Base-by-base conservation (phyloP, 75 land plant genomes). In the Picea sitchensis region DNA sequence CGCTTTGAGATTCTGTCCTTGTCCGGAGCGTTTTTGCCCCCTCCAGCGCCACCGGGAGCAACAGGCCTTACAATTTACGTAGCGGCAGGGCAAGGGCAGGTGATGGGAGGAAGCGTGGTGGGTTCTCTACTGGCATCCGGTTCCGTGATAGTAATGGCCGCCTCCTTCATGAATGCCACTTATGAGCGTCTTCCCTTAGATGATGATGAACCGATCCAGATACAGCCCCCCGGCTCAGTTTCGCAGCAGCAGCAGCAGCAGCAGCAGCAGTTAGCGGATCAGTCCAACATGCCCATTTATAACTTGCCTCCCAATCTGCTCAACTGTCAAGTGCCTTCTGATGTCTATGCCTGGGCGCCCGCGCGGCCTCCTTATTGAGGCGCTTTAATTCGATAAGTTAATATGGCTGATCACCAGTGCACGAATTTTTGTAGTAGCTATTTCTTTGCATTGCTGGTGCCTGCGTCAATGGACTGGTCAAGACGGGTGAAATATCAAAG, bases 1-100 rank as follows among this genome's bases (percentile, higher is more conserved):
- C 83, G 91, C 17, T 94, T 94, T 86, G 96, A 94, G 89, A 92
- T 94, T 57, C 85, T 94, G 26, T 94, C 96, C 2, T 86, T 94
- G 58, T 83, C 96, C 1, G 96, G 96, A 4, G 87, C 96, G 30
- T 94, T 92, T 61, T 83, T 93, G 20, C 96, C 96, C 17, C 96
- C 92, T 26, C 96, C 96, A 1, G 92, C 92, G 31, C 96, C 96
- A 14, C 89, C 90, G 0, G 89, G 89, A 3, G 89, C 93, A 7
- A 89, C 94, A 0, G 91, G 94, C 62, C 83, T 94, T 76, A 94
- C 92, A 18, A 77, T 94, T 38, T 87, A 88, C 58, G 78, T 94
- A 12, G 94, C 95, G 1, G 96, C 94, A 0, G 89, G 92, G 9
- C 92, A 89, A 58, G 96, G 96, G 8, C 96, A 94, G 77, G 94